A percentile compares a stretch with the other conserved stretches of the same genome.
These are phyloP conservation scores for Malus hybrid DNA, from an alignment of 331 rosid genomes.

Conservation along the genomic window DNA sequence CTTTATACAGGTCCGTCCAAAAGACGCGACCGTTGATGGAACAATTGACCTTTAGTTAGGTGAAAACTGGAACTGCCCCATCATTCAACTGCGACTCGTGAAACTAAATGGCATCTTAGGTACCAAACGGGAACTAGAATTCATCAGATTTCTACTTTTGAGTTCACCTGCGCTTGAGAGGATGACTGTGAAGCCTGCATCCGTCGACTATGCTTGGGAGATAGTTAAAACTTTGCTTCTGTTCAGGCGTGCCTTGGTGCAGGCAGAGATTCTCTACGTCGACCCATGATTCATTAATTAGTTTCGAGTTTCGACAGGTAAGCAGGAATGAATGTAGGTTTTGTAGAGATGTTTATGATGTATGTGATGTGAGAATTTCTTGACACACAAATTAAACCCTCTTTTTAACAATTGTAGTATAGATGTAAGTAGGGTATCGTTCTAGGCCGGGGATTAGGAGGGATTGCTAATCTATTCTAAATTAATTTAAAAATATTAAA, in stretches of 20 bases:
- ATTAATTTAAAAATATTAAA: too few species aligned
- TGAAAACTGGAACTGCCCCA: conserved; percentile 10
- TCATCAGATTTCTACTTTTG: conserved; percentile 37
- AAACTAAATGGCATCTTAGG: conserved; percentile 37
- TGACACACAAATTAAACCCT: too few species aligned
- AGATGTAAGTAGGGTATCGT: too few species aligned
- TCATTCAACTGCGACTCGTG: conserved; percentile 32
- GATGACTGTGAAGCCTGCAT: neutral
- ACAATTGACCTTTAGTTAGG: conserved; percentile 12
- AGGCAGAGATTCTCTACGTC: conserved; percentile 31
- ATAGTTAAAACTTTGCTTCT: conserved; percentile 31
- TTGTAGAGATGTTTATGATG: too few species aligned
- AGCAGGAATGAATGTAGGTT: too few species aligned
- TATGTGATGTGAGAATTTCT: too few species aligned
- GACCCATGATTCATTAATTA: conserved; percentile 11
- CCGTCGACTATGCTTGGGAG: neutral
- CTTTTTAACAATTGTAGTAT: too few species aligned
- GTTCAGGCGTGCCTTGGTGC: conserved; percentile 33
- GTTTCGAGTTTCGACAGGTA: neutral
- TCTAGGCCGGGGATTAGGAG: too few species aligned
- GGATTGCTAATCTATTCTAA: too few species aligned
- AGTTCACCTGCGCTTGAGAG: conserved; percentile 1
- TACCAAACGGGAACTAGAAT: conserved; percentile 30
- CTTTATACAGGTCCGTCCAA: conserved; percentile 32
- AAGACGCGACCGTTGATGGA: conserved; percentile 10